A percentile compares a stretch with the other conserved stretches of the same genome.
These are phyloP conservation scores for Lichenothelia convexa DNA, from an alignment of 495 filamentous ascomycete genomes.

Conservation along the genomic window DNA sequence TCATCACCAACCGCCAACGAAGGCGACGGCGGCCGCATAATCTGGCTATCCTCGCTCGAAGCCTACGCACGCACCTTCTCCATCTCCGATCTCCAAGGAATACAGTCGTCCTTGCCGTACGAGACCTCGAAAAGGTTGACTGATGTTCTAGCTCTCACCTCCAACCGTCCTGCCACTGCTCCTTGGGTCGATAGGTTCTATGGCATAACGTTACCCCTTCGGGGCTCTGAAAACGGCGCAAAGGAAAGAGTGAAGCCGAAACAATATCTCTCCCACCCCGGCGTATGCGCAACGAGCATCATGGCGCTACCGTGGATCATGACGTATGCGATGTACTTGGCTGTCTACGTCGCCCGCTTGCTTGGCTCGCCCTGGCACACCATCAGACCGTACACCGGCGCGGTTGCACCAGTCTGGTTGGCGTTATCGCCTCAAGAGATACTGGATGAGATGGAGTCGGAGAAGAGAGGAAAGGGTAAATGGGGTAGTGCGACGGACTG, in stretches of 20 bases:
- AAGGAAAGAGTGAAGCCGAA: slow-evolving; percentile 25
- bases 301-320: slow-evolving; percentile 50
- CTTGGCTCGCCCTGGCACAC: slow-evolving; percentile 27
- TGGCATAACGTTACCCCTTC: slow-evolving; percentile 15
- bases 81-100: slow-evolving; percentile 56
- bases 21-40: slow-evolving; percentile 37
- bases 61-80: slow-evolving; percentile 36
- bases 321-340: slow-evolving; percentile 39
- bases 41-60: slow-evolving; percentile 77
- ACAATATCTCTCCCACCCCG: slow-evolving; percentile 69
- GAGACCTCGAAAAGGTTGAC: slow-evolving; percentile 73
- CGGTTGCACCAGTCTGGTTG: slow-evolving; percentile 58
- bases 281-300: slow-evolving; percentile 66
- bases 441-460: slow-evolving; percentile 42
- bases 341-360: slow-evolving; percentile 26
- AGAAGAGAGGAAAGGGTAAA: slow-evolving; percentile 41
- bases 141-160: slow-evolving; percentile 64
- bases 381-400: slow-evolving; percentile 55
- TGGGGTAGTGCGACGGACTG: slow-evolving; percentile 60
- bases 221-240: slow-evolving; percentile 10
- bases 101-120: slow-evolving; percentile 45
- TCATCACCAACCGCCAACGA: slow-evolving; percentile 23
- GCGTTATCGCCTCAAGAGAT: slow-evolving; percentile 47
- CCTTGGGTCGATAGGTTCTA: slow-evolving; percentile 37
- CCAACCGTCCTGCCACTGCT: slow-evolving; percentile 41